Evolutionary conservation across 768 basidiomycete species (phyloP).

Genomic region (Cyclocybe cylindracea): DNA sequence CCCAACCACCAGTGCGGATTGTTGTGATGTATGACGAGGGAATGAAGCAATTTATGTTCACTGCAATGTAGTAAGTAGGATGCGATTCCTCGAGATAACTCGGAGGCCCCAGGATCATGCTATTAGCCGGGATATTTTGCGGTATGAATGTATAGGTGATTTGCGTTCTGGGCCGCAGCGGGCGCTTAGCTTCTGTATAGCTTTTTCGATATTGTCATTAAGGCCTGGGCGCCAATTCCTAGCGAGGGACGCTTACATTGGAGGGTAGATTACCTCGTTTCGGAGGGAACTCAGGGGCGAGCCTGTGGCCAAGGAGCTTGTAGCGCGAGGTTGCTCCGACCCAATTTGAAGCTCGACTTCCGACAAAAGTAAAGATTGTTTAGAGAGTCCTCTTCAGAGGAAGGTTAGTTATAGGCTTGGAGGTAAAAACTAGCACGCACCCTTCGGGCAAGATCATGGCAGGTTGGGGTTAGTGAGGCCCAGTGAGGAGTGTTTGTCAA

Average conservation of each 20-base stretch:
- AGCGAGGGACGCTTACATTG: background rate
- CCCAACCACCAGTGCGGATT: conserved; percentile 37
- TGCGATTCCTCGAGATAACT: conserved; percentile 24
- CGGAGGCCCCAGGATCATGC: conserved; percentile 39
- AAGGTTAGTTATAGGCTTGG: background rate
- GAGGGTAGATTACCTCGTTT: no score
- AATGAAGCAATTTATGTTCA: conserved; percentile 50
- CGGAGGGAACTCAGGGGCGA: background rate
- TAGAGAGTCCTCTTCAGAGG: background rate
- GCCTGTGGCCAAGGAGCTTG: no score
- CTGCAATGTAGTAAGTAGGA: conserved; percentile 44
- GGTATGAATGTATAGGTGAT: conserved; percentile 43
- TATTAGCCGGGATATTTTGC: conserved; percentile 32
- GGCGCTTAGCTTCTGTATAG: background rate
- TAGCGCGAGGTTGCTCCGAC: no score
- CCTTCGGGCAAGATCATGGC: conserved; percentile 15
- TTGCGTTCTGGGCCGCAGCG: conserved; percentile 14
- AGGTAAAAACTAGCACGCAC: background rate
- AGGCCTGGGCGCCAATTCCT: background rate
- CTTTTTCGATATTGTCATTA: background rate
- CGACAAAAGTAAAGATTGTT: conserved; percentile 4
- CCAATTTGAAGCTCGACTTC: no score
- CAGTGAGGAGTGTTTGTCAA: background rate
- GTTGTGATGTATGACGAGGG: conserved; percentile 50
- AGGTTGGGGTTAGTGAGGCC: background rate